Percentiles rank a stretch among this genome's conserved stretches.
Evolutionary conservation across 495 filamentous ascomycete genomes (phyloP).

Genomic region (Copromyces sp.): DNA sequence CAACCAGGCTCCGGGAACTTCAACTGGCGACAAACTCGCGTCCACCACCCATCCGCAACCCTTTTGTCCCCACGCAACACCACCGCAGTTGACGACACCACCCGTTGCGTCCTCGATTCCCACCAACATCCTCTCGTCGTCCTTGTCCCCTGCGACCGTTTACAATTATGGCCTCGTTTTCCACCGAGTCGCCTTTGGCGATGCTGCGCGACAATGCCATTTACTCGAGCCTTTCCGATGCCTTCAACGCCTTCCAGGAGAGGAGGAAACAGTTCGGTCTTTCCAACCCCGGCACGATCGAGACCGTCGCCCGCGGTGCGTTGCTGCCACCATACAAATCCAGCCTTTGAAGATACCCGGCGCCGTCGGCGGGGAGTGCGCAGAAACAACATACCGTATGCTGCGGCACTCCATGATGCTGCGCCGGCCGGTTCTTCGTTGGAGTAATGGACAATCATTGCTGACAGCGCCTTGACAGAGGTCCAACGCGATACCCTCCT

Average conservation of each 20-base stretch:
- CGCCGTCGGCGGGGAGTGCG: neutral
- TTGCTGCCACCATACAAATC: conserved; percentile 1
- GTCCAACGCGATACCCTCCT: conserved; percentile 91
- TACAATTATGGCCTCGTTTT: conserved; percentile 32
- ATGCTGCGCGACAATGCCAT: conserved; percentile 67
- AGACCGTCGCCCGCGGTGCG: conserved; percentile 63
- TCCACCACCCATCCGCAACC: neutral
- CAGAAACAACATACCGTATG: neutral
- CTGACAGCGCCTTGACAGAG: conserved; percentile 38
- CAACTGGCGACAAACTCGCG: neutral
- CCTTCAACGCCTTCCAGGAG: conserved; percentile 73
- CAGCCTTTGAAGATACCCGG: neutral
- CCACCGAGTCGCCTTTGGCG: conserved; percentile 46
- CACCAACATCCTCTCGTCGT: neutral
- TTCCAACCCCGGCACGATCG: conserved; percentile 82
- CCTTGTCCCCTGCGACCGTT: conserved; percentile 11
- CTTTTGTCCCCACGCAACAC: neutral
- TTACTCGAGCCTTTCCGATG: conserved; percentile 57
- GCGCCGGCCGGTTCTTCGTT: neutral
- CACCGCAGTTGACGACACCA: neutral
- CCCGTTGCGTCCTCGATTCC: neutral
- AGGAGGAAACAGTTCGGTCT: conserved; percentile 79
- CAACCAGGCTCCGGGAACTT: neutral
- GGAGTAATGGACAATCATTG: neutral
- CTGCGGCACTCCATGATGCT: neutral